Base-by-base conservation (phyloP, 352 stramenopile species). In the Globisporangium ultimum region DNA sequence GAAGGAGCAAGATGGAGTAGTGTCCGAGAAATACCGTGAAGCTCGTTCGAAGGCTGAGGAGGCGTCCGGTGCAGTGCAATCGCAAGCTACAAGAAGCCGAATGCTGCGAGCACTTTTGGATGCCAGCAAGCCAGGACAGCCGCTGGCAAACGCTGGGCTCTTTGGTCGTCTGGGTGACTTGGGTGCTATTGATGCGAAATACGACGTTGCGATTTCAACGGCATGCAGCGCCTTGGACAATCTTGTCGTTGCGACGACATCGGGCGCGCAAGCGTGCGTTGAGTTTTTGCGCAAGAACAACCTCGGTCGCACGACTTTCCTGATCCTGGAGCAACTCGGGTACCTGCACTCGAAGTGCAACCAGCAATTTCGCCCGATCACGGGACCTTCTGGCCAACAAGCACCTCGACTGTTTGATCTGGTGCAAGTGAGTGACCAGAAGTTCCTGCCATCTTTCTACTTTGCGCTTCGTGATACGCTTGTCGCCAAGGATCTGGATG, bases 121-220 rank as follows among this genome's bases (percentile, higher is more conserved):
- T 55, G 96, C 96, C 4, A 88, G 90, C 4, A 85, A 81, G 48
- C 88, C 91, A 9, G 90, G 91, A 10, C 89, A 96, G 13, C 83
- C 95, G n/a, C 74, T 99, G 3, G 78, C 83, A 1, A 88, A 91
- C 13, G 96, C 91, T 42, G 97, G 97, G 8, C 70, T 99, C 3
- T 90, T 91, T 45, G 98, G 98, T 32, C 93, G 98, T 62, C 80
- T 99, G 1, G 97, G 97, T 22, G 97, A 99, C 67, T 81, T 99
- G 47, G 97, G 96, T 18, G 86, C 88, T 1, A 99, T 99, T 65
- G 82, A 96, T 53, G 80, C 75, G 48, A 89, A 98, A 55, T 99
- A 98, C 68, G 97, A 99, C 72, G 94, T 99, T 34, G 97, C 98
- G 18, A 95, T 99, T 50, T 99, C 96, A 8, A 99, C 97, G 28